A percentile compares a stretch with the other conserved stretches of the same genome.
Evolutionary conservation across 257 asterid species (phyloP).

Genomic region (Gentiana straminea): DNA sequence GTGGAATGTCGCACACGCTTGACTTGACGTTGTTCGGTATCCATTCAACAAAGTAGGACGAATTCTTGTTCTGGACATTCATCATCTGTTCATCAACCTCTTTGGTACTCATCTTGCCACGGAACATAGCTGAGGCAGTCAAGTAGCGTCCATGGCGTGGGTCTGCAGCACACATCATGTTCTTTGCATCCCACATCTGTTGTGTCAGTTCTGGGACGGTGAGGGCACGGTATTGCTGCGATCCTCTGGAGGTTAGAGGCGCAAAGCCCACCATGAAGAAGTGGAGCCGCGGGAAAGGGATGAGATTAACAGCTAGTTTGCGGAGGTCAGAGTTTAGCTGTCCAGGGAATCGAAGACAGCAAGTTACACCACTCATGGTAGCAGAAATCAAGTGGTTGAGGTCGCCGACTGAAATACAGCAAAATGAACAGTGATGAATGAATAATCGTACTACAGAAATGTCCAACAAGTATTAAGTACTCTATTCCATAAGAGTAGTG

Average conservation of each 20-base stretch:
- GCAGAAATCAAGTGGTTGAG: constrained; percentile 19
- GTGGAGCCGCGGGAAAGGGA: constrained; percentile 20
- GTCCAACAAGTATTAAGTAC: too few species aligned
- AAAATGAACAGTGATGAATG: too few species aligned
- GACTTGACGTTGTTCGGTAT: constrained; percentile 21
- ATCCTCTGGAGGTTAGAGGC: constrained; percentile 19
- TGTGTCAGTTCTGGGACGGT: constrained; percentile 21
- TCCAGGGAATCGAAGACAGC: constrained; percentile 25
- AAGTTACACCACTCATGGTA: constrained; percentile 24
- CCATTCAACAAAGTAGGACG: constrained; percentile 18
- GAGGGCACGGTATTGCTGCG: constrained; percentile 19
- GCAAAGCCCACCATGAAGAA: constrained; percentile 23
- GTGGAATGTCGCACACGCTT: constrained; percentile 18
- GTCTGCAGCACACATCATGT: constrained; percentile 19
- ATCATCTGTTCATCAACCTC: constrained; percentile 17
- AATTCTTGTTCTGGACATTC: constrained; percentile 18
- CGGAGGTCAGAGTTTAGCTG: constrained; percentile 21
- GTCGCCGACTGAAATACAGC: constrained; percentile 13
- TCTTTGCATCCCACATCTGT: constrained; percentile 19
- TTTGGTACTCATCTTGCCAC: constrained; percentile 22
- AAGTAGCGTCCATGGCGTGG: constrained; percentile 21
- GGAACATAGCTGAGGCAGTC: constrained; percentile 18
- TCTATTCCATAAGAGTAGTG: too few species aligned
- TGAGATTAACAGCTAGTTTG: constrained; percentile 17
- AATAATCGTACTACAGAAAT: too few species aligned